Evolutionary conservation across 441 rosid genomes (phyloP), one percentile per base, ranked within the genome.

Genomic region (Corymbia citriodora): DNA sequence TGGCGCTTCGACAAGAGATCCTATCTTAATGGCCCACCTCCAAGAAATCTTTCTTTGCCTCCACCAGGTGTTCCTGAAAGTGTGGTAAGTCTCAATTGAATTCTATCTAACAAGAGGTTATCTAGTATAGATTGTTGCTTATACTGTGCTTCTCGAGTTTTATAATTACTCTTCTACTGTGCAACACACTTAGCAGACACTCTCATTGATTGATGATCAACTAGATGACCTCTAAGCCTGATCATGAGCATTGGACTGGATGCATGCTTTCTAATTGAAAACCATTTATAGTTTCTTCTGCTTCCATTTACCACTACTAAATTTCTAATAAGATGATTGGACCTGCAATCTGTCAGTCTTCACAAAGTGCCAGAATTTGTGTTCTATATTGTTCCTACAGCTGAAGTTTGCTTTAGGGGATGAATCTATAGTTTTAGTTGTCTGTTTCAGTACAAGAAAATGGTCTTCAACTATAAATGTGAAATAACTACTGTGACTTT

Each of bases 1-100:
- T 96, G 97, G 98, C 94, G 95, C 57, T 96, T 96, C 57, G 96
- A 96, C 92, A 96, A 96, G 95, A 95, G 98, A 93, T 93, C 96
- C 27, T 93, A 95, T 93, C 95, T 95, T 17, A 91, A 91, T 19
- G 95, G 96, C 86, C 96, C 97, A 91, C 97, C 94, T 6, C 96
- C 98, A 65, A 95, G 91, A 93, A 96, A 96, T 89, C 95, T 96
- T 87, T 88, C 97, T 82, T 92, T 96, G 90, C 98, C 97, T 65
- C 98, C 97, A 90, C 95, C 96, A 48, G 95, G 96, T 90, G 97
- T 96, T 90, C 97, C 97, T 57, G 97, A 95, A 92, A 96, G 96
- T 90, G 98, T 96, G 95, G 98, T 96, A 95, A 49, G 96, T 90
- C 27, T 90, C 29, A 82, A 61, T 87, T 68, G 88, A 50, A 57